These are phyloP conservation scores for Curvularia sp. DNA, from an alignment of 2,329 filamentous ascomycete species.

Conservation along the genomic window DNA sequence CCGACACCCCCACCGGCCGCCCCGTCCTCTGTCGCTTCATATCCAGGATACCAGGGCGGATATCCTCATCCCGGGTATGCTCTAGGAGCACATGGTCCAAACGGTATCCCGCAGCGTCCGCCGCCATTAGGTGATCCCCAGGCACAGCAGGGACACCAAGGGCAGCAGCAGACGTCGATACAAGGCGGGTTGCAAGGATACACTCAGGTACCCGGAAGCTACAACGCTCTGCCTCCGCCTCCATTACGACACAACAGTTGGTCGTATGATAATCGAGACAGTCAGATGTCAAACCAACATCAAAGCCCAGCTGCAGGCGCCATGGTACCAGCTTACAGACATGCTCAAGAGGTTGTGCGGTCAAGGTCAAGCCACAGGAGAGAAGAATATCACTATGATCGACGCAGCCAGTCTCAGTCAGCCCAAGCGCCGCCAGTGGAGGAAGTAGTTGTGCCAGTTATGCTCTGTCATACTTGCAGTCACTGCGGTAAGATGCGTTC, in stretches of 20 bases:
- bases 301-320: constrained; percentile 10
- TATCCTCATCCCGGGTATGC: constrained; percentile 21
- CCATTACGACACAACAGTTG: constrained; percentile 25
- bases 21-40: constrained; percentile 29
- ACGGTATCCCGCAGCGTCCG: constrained; percentile 26
- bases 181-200: constrained; percentile 20
- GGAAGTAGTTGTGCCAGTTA: constrained; percentile 30
- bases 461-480: constrained; percentile 46
- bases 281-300: constrained; percentile 11
- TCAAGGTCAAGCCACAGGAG: constrained; percentile 23
- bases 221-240: constrained; percentile 19
- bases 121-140: constrained; percentile 27
- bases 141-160: constrained; percentile 12
- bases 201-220: constrained; percentile 16
- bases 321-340: constrained; percentile 25
- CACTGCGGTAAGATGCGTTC: constrained; percentile 46
- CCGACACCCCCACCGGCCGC: constrained; percentile 38
- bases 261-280: constrained; percentile 26
- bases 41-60: constrained; percentile 22
- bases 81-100: constrained; percentile 17
- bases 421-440: constrained; percentile 20
- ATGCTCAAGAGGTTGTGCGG: constrained; percentile 19
- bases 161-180: constrained; percentile 19
- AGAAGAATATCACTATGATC: constrained; percentile 28
- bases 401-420: constrained; percentile 19